Conservation (phyloP, 345 rosid genomes). For the Eucalyptus melliodora region DNA sequence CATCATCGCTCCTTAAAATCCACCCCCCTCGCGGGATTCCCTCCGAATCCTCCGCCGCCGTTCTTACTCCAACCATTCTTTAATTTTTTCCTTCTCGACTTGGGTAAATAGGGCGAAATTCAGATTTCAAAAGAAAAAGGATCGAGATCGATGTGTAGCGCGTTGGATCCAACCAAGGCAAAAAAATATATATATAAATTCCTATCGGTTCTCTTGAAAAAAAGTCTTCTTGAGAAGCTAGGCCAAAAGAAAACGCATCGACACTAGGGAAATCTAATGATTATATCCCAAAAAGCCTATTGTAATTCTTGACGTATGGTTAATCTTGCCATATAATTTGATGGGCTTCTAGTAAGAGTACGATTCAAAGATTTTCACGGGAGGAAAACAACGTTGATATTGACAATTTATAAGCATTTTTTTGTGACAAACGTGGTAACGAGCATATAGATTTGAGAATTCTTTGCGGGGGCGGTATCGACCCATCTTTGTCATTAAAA, state of each 20-base stretch:
- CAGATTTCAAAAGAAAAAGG: neutral
- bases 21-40: neutral
- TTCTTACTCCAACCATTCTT: neutral
- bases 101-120: neutral
- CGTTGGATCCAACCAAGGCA: too few relatives aligned
- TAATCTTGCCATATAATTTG: too few relatives aligned
- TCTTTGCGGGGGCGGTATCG: neutral
- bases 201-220: too few relatives aligned
- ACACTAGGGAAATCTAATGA: too few relatives aligned
- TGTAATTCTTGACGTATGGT: rapidly evolving
- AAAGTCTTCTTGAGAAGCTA: too few relatives aligned
- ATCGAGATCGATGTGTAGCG: neutral
- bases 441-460: neutral
- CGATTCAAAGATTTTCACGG: neutral
- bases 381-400: too few relatives aligned
- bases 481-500: neutral
- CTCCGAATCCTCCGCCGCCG: neutral
- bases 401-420: neutral
- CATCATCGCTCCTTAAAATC: neutral
- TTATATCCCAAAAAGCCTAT: too few relatives aligned
- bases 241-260: too few relatives aligned
- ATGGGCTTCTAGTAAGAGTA: neutral
- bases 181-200: too few relatives aligned
- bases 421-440: neutral
- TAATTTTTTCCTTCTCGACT: neutral